Conservation (phyloP, 805 yeast genomes). For the Candida multigemmis region DNA sequence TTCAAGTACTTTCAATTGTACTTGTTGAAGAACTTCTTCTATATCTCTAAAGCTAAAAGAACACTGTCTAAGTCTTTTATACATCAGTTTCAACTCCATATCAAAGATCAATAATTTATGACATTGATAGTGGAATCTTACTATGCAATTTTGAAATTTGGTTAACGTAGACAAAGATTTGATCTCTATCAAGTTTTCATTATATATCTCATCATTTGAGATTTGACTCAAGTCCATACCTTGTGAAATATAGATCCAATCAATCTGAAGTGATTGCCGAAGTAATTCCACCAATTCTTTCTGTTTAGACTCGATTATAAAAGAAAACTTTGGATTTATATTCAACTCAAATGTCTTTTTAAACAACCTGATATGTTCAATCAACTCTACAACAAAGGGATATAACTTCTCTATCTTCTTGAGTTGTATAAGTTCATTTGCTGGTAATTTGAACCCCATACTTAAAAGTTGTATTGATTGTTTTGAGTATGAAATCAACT, state of each 20-base stretch:
- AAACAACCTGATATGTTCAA: conserved; percentile 46
- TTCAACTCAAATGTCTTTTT: no score
- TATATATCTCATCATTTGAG: conserved; percentile 16
- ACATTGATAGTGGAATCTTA: conserved; percentile 10
- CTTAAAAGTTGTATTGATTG: conserved; percentile 45
- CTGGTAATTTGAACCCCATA: conserved; percentile 52
- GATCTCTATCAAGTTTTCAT: conserved; percentile 16
- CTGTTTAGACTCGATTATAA: conserved; percentile 30
- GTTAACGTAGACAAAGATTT: conserved; percentile 12
- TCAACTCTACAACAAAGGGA: conserved; percentile 47
- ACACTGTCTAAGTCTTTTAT: conserved; percentile 9
- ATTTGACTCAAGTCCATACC: conserved; percentile 38
- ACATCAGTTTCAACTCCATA: conserved; percentile 7
- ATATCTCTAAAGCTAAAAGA: conserved; percentile 7
- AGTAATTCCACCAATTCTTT: conserved; percentile 22
- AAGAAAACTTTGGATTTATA: conserved; percentile 31
- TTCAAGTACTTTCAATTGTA: conserved; percentile 10
- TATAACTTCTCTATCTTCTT: conserved; percentile 41
- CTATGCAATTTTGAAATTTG: conserved; percentile 13
- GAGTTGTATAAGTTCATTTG: conserved; percentile 35
- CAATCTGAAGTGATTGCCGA: conserved; percentile 21
- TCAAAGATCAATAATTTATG: conserved; percentile 10
- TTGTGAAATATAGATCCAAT: conserved; percentile 47
- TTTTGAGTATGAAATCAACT: no score
- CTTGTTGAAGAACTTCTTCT: conserved; percentile 3